phyloP scores from a whole-genome alignment of 352 stramenopile genomes.

The Globisporangium canariense region DNA sequence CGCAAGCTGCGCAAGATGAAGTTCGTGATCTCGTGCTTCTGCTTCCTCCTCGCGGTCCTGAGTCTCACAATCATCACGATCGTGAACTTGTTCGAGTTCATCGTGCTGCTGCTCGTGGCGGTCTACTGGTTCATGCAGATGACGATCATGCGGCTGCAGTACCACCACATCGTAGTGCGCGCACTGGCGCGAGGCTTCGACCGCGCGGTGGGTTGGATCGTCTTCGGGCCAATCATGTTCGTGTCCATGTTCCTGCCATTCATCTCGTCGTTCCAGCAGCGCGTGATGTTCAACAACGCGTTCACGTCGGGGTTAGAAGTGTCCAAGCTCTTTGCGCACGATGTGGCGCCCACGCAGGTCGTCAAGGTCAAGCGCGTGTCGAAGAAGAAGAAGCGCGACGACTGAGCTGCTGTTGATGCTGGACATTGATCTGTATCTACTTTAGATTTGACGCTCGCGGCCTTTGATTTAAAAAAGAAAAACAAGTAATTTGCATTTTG shows the following conservation, averaged over 20 bases:
- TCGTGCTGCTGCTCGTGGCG: constrained; percentile 63
- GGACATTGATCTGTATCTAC: constrained; percentile 7
- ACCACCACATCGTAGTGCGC: constrained; percentile 83
- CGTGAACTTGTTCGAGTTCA: constrained; percentile 68
- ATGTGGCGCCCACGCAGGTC: constrained; percentile 72
- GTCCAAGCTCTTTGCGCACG: constrained; percentile 86
- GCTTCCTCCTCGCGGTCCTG: constrained; percentile 59
- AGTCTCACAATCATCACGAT: constrained; percentile 72
- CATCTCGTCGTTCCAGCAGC: constrained; percentile 85
- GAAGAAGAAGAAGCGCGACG: constrained; percentile 89
- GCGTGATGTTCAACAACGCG: constrained; percentile 90
- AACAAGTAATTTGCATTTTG: constrained; percentile 20
- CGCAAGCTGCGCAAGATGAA: constrained; percentile 88
- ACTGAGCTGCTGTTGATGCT: constrained; percentile 30
- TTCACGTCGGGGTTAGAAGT: constrained; percentile 87
- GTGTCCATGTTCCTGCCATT: constrained; percentile 89
- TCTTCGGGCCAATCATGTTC: constrained; percentile 87
- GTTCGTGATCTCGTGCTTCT: constrained; percentile 73
- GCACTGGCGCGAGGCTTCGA: constrained; percentile 70
- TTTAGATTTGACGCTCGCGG: constrained; percentile 3
- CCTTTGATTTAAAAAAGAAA: constrained; percentile 17
- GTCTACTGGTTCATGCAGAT: constrained; percentile 88
- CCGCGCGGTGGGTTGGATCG: constrained; percentile 81
- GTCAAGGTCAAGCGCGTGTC: constrained; percentile 86
- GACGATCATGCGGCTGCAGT: constrained; percentile 73